Conservation (phyloP, 148 eudicot species). For the Selenicereus undatus region DNA sequence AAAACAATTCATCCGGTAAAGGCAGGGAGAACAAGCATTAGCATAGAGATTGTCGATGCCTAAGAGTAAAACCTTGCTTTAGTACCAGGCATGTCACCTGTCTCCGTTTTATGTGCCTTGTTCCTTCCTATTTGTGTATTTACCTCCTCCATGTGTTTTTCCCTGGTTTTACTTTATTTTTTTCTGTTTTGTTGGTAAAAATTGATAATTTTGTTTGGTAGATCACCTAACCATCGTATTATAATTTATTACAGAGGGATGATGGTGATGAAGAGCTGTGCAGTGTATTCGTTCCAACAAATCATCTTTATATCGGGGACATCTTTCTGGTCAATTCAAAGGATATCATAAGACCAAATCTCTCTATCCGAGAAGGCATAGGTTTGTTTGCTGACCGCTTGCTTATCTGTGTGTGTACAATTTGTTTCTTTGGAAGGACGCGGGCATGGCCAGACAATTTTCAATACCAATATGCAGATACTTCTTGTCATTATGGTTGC, state of each 20-base stretch:
- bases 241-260: conserved; percentile 49
- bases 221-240: not conserved
- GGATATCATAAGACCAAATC: conserved; percentile 83
- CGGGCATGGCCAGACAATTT: not conserved
- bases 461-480: not conserved
- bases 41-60: not conserved
- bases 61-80: not conserved
- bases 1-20: too few relatives aligned
- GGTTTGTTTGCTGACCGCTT: conserved; percentile 37
- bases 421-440: not conserved
- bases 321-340: conserved; percentile 72
- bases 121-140: not conserved
- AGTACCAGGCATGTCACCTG: not conserved
- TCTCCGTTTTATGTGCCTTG: not conserved
- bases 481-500: not conserved
- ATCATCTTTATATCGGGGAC: conserved; percentile 89
- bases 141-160: not conserved
- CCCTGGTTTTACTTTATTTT: too few relatives aligned
- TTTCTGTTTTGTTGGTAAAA: too few relatives aligned
- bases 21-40: not conserved
- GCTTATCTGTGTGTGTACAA: not conserved
- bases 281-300: conserved; percentile 89
- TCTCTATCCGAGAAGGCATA: conserved; percentile 91
- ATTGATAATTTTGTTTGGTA: not conserved
- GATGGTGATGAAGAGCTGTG: conserved; percentile 88